Conservation (phyloP, 2,329 filamentous ascomycete species). For the Didymella pomorum region DNA sequence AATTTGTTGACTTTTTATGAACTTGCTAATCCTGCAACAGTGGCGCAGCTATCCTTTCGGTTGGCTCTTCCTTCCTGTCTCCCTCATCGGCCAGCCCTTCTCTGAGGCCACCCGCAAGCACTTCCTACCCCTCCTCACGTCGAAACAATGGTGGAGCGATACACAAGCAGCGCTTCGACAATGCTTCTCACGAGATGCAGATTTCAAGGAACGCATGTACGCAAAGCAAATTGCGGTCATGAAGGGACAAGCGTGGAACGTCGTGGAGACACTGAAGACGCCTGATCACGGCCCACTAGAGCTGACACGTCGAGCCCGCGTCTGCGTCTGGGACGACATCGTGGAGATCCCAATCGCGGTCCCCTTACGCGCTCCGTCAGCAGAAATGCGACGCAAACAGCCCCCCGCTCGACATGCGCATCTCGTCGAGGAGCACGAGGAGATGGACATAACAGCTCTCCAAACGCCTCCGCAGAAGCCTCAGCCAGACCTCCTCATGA, state of each 20-base stretch:
- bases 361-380: constrained; percentile 82
- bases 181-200: constrained; percentile 89
- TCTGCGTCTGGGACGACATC: constrained; percentile 97
- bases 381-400: constrained; percentile 78
- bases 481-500: constrained; percentile 70
- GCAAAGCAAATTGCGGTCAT: constrained; percentile 97
- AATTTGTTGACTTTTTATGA: too few relatives aligned
- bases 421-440: constrained; percentile 70
- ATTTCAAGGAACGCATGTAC: constrained; percentile 99
- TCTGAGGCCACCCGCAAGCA: constrained; percentile 92
- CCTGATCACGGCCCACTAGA: constrained; percentile 92
- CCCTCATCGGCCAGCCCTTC: constrained; percentile 94
- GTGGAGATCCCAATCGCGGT: constrained; percentile 96
- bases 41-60: constrained; percentile 94
- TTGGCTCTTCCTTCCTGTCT: constrained; percentile 96
- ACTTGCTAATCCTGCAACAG: constrained; percentile 48
- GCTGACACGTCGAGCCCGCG: constrained; percentile 85
- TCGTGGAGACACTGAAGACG: constrained; percentile 95
- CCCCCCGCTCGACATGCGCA: constrained; percentile 47
- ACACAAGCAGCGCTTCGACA: constrained; percentile 86
- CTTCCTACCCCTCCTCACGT: constrained; percentile 94
- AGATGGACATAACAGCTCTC: constrained; percentile 85
- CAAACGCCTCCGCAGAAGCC: constrained; percentile 62
- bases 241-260: constrained; percentile 99
- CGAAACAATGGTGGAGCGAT: constrained; percentile 95